Base-by-base conservation (phyloP, 140 eudicot genomes). In the Erigeron philadelphicus region DNA sequence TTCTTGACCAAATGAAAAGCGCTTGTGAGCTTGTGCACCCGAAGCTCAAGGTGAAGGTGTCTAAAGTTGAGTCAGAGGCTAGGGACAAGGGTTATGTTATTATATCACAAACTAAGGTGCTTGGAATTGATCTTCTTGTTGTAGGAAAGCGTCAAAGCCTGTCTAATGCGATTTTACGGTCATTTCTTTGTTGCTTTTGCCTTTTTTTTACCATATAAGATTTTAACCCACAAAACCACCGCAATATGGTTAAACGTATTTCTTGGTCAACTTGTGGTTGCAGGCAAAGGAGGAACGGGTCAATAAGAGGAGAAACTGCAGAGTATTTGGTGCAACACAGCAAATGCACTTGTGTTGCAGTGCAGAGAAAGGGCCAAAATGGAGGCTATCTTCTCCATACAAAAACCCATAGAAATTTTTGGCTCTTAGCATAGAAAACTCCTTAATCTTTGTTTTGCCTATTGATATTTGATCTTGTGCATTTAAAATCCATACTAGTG, bases 331-430 rank as follows among this genome's bases (percentile, higher is more conserved):
- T 89, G 7, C 91, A 86, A 64, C 79, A 87, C 67, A 79, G 95
- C 84, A 79, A 73, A 52, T 86, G 96, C 73, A 84, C 87, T 40
- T 89, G 95, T 79, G 95, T 86, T 68, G 95, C 86, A 54, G 92
- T 90, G 13, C 97, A 90, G 67, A 90, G 81, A 57, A 90, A 83
- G 81, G 87, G 90, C 45, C 85, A 77, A 75, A 78, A 78, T 18
- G 87, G 80, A 41, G 95, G 95, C 56, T 85, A 84, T 63, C 83
- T 90, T 66, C 90, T 90, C 72, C 87, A 81, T 72, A 83, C 95
- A 41, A 84, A 87, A 73, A 66, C 81, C n/a, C 89, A 82, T 2
- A 81, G 71, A 68, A 85, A 87, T 59, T 87, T 81, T 72, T 90
- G 95, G 95, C 87, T 87, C 55, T 78, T 90, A 61, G 97, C 97